Evolutionary conservation across 805 yeast species (phyloP), one percentile per base, ranked within the genome.

Genomic region (Teunomyces lycoperdinae): DNA sequence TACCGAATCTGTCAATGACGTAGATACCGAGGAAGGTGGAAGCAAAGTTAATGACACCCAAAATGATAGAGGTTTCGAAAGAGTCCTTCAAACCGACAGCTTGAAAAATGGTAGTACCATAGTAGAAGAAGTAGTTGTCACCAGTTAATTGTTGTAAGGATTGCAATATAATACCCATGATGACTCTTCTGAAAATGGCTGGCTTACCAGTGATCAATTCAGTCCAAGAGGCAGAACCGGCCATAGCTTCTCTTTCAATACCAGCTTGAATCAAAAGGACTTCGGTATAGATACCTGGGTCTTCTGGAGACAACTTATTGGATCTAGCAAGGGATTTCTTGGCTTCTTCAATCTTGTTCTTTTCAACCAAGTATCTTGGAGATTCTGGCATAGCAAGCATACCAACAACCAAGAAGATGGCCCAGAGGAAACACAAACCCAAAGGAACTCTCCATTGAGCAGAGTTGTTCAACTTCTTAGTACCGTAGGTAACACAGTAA

Each of bases 111-210:
- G 82, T 68, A 36, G 85, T 81, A 47, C 85, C 84, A 56, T 82
- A 83, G 62, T 82, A 83, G 68, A 83, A 82, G 64, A 83, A 82
- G 61, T 80, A 83, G 68, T 83, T 83, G 53, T 77, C 73, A 65
- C 87, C 87, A 32, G 84, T 76, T 50, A 82, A 70, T 60, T 81
- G 86, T 64, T 81, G 86, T 57, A 80, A 67, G 9, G 79, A 67
- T 46, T 62, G 64, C 46, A 62, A 57, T 43, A 61, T 42, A 16
- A 62, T 50, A 31, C 66, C 66, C 45, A 61, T 51, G 20, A 60
- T 24, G 29, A 62, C 63, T 48, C 66, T 48, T 44, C 57, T 50
- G 41, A 62, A 51, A 45, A 61, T 60, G 47, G 62, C 57, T 16
- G 66, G 66, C 57, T 59, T 62, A 35, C 66, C 64, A 1, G 55